Evolutionary conservation across 169 alveolate species (phyloP), one percentile per base, ranked within the genome.

Genomic region (Plasmodium berghei): DNA sequence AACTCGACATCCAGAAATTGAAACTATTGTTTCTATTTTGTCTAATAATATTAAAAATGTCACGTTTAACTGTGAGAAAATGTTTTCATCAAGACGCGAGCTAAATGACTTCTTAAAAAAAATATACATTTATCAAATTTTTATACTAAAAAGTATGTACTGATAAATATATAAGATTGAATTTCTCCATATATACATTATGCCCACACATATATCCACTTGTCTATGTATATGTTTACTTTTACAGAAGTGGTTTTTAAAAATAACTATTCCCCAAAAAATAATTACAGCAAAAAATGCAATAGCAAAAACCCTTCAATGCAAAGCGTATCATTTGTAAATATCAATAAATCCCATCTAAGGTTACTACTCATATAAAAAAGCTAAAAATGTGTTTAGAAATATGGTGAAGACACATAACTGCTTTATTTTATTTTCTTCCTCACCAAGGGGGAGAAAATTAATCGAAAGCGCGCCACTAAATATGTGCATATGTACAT

Each of bases 61-160:
- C 3, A 77, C 89, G 2, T 77, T 77, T 46, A 77, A 77, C 18
- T 77, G 89, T 24, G 89, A 77, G 45, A 77, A 77, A 64, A 77
- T 77, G 89, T 77, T 77, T 52, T n/a, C 63, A 22, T 63, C 89
- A 2, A 77, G 89, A 77, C 59, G 48, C 4, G 66, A 42, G 46
- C 22, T 77, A 59, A 77, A 77, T 77, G 89, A 64, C 2, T 77
- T 77, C 56, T 18, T 77, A 42, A 77, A 77, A 64, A 77, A 77
- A 54, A 63, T 77, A 12, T 77, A 77, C 58, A 77, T 77, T n/a
- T 77, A 77, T 69, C 89, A 77, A 70, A 77, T 77, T 40, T 77
- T 22, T 42, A 56, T 77, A 18, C 72, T 77, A 42, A 77, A 77
- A 77, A 77, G 89, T 77, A 77, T 26, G 34, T 10, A 49, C 12